Evolutionary conservation across 2,329 filamentous ascomycete genomes (phyloP), one percentile per base, ranked within the genome.

Genomic region (Botrytis squamosa): DNA sequence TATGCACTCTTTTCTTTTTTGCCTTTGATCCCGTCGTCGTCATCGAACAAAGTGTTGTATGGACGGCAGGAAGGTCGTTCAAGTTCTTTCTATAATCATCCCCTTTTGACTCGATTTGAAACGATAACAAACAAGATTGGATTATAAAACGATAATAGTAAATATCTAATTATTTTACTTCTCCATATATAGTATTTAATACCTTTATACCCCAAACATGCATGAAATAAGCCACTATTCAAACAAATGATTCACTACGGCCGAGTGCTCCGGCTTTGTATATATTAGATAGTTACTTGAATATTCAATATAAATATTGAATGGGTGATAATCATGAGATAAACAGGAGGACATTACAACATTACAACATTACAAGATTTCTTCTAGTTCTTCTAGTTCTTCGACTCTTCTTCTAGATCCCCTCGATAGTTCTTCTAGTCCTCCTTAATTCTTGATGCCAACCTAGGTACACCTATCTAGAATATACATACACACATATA

Each of bases 71-170:
- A n/a, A n/a, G 49, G 33, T 33, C 33, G 33, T 33, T 33, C 33
- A 33, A 18, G 25, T 25, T n/a, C 0, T 22, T n/a, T 3, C 25
- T 25, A 1, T 7, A 1, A 25, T n/a, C 25, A n/a, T 29, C 52
- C n/a, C 52, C 52, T 55, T 29, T 55, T 29, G n/a, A 29, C 52
- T 29, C 12, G 25, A 29, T 29, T 29, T 55, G 25, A 55, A 29
- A 55, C 49, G 49, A 25, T 22, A 22, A 25, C 25, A 25, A 49
- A 25, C 25, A 22, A 49, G 46, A 49, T 49, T 49, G 46, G 46
- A 12, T 5, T 25, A 25, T 14, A 52, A 25, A 2, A 25, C 22
- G 49, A 44, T 44, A 7, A 44, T 18, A 29, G 29, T 29, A 20
- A 18, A 29, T 29, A 18, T 57, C 52, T 29, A 29, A 18, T 4